Evolutionary conservation across 768 basidiomycete genomes (phyloP), one percentile per base, ranked within the genome.

Genomic region (Leccinellum rugosiceps): DNA sequence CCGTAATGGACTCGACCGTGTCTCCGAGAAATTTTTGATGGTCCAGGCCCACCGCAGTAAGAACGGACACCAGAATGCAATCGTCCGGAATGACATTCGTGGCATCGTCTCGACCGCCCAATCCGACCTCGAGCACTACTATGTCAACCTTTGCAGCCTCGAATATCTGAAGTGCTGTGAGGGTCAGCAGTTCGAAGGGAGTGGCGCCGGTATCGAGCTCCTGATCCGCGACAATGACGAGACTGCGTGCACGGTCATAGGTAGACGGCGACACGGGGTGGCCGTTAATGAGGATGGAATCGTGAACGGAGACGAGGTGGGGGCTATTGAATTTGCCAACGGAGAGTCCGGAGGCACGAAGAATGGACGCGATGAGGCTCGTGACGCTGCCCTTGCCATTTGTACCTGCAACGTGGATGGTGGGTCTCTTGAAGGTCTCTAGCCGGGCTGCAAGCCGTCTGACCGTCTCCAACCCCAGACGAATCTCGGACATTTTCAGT

Each of bases 361-460:
- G 75, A 64, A 92, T 88, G 44, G 92, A 92, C 0, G 91, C 83
- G 11, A 97, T 71, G 34, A 94, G 77, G 6, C 88, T 87, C 1
- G 93, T 86, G 13, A 96, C 92, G 63, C 92, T 95, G 34, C 97
- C 97, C 72, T 98, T 99, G 9, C 96, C 96, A 73, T 99, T 98
- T 0, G 97, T 99, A 0, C 97, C 97, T 8, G 94, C 86, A 56
- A 98, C 81, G 67, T 99, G 97, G 34, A 91, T 78, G 1, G 94
- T 92, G 0, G 94, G 96, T 2, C 91, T 81, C 0, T 78, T 83
- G 66, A 90, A 88, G 0, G 77, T 73, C 0, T 83, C 84, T 5
- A 96, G 73, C 63, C 78, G 65, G 3, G 69, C 57, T 32, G 87
- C 78, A 0, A 94, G 77, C 3, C 56, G 69, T 44, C 68, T 65